Conservation (phyloP, 306 rosid species). For the Dalbergia cochinchinensis region DNA sequence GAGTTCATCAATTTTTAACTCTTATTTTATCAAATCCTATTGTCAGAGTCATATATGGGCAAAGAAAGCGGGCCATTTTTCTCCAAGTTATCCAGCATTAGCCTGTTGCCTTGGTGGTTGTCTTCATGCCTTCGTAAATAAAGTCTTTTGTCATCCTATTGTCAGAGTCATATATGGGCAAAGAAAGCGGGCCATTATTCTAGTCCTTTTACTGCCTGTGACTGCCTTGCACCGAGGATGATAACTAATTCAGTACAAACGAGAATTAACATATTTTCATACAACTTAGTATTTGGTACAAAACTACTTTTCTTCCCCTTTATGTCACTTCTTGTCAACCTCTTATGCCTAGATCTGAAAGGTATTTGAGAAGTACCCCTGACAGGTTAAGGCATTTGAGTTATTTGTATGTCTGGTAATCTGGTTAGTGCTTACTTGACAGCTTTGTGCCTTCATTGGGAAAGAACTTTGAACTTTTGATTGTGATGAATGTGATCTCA, state of each 20-base stretch:
- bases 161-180: too few relatives aligned
- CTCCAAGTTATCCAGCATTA: background rate
- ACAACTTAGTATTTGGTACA: background rate
- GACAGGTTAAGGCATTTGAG: background rate
- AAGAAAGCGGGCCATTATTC: too few relatives aligned
- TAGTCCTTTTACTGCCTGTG: background rate
- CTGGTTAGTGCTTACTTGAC: background rate
- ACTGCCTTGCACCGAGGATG: slow-evolving; percentile 9
- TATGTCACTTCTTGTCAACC: too few relatives aligned
- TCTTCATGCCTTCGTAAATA: background rate
- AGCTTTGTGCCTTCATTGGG: background rate
- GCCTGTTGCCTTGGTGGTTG: background rate
- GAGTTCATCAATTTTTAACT: too few relatives aligned
- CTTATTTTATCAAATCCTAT: slow-evolving; percentile 6
- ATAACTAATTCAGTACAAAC: background rate
- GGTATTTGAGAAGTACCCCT: slow-evolving; percentile 21
- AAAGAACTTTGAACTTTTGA: slow-evolving; percentile 3
- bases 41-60: background rate
- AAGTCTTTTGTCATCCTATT: background rate
- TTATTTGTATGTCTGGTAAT: slow-evolving; percentile 11
- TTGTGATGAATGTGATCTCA: background rate
- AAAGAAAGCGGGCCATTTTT: background rate
- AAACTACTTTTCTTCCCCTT: background rate
- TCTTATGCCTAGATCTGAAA: background rate
- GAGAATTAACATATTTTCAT: background rate